A percentile compares a stretch with the other conserved stretches of the same genome.
These are phyloP conservation scores for Coniochaeta prunicola DNA, from an alignment of 2,329 filamentous ascomycete genomes.

Conservation along the genomic window DNA sequence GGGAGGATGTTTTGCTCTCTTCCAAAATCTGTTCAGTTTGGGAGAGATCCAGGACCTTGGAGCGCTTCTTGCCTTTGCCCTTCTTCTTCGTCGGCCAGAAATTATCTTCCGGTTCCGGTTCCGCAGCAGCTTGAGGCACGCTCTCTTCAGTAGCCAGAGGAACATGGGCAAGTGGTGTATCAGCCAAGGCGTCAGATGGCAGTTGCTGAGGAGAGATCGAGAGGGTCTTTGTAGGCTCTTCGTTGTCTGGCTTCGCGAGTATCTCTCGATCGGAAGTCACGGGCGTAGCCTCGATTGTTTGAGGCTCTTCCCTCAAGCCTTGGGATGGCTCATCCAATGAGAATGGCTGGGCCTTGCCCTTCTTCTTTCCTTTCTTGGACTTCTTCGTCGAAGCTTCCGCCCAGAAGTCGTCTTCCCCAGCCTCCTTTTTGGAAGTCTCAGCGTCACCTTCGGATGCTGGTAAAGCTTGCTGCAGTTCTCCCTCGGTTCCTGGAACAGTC, in stretches of 20 bases:
- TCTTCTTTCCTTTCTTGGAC: conserved; percentile 21
- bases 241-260: background rate
- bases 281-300: background rate
- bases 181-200: background rate
- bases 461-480: background rate
- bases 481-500: background rate
- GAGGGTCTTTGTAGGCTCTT: background rate
- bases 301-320: background rate
- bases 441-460: background rate
- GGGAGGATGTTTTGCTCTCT: background rate
- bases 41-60: background rate
- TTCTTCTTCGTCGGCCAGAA: conserved; percentile 22
- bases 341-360: conserved; percentile 13
- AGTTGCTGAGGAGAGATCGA: background rate
- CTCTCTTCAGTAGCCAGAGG: background rate
- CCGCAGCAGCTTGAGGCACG: background rate
- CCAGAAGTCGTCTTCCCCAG: background rate
- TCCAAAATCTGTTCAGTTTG: background rate
- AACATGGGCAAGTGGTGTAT: background rate
- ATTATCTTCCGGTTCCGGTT: background rate
- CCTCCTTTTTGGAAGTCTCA: background rate
- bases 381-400: conserved; percentile 4
- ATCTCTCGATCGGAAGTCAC: background rate
- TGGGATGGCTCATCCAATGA: background rate
- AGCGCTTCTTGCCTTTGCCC: conserved; percentile 11